Conservation (phyloP, 2,329 filamentous ascomycete genomes). For the Bipolaris oryzae region DNA sequence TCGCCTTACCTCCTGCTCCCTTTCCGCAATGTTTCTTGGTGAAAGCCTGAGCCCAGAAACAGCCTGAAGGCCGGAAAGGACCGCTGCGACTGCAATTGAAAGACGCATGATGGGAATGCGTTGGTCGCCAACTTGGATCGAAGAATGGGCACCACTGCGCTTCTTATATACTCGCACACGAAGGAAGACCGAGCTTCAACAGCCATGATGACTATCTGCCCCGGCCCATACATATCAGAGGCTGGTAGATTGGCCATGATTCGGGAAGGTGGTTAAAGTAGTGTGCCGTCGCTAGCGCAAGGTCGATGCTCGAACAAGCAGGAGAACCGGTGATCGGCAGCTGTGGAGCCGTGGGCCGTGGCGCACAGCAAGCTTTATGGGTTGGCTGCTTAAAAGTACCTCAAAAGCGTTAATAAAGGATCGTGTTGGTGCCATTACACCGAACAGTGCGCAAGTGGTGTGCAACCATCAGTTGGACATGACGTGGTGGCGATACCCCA, state of each 20-base stretch:
- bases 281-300: slow-evolving; percentile 15
- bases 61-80: slow-evolving; percentile 35
- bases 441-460: not conserved
- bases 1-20: slow-evolving; percentile 30
- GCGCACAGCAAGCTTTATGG: slow-evolving; percentile 18
- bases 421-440: not conserved
- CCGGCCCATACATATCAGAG: slow-evolving; percentile 13
- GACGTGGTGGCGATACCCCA: slow-evolving; percentile 3
- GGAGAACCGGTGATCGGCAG: slow-evolving; percentile 31
- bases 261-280: slow-evolving; percentile 38
- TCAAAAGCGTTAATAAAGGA: not conserved
- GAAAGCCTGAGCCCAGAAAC: slow-evolving; percentile 27
- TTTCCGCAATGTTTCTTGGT: slow-evolving; percentile 25
- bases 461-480: not conserved
- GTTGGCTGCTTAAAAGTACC: slow-evolving; percentile 1
- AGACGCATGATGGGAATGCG: slow-evolving; percentile 32
- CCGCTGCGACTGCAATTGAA: slow-evolving; percentile 25
- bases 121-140: slow-evolving; percentile 2
- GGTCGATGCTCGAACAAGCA: slow-evolving; percentile 30
- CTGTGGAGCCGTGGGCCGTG: slow-evolving; percentile 16
- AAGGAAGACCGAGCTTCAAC: not conserved
- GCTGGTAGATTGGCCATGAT: slow-evolving; percentile 17
- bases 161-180: slow-evolving; percentile 10
- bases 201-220: slow-evolving; percentile 7
- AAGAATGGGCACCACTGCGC: not conserved